Percentiles rank a stretch among this genome's conserved stretches.
These are phyloP conservation scores for Nitzschia inconspicua DNA, from an alignment of 108 stramenopile species.

Conservation along the genomic window DNA sequence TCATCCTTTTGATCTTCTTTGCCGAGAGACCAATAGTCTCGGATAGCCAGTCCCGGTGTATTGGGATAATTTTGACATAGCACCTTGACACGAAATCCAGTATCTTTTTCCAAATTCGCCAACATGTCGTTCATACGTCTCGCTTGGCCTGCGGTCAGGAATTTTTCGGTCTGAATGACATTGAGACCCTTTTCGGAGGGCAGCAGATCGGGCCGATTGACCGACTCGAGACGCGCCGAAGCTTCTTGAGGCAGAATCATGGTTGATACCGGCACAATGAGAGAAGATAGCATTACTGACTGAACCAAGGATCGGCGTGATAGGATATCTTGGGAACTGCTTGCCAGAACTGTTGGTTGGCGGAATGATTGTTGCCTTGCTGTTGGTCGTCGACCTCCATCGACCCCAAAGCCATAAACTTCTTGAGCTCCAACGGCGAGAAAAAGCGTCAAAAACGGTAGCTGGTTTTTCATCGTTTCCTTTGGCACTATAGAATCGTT, in stretches of 20 bases:
- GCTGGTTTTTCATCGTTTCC: no score
- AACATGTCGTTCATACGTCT: conserved; percentile 67
- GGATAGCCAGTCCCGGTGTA: conserved; percentile 71
- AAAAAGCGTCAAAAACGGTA: no score
- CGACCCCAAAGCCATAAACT: no score
- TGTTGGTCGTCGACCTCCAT: no score
- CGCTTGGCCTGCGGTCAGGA: conserved; percentile 79
- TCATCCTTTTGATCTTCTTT: conserved; percentile 86
- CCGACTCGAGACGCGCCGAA: conserved; percentile 72
- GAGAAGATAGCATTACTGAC: conserved; percentile 4
- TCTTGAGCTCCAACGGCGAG: no score
- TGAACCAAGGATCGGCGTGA: conserved; percentile 8
- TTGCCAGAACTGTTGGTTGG: no score
- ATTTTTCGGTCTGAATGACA: conserved; percentile 85
- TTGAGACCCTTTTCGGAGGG: conserved; percentile 59
- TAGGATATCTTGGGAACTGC: no score
- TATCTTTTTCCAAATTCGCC: conserved; percentile 64
- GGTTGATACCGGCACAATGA: conserved; percentile 45
- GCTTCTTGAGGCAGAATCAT: conserved; percentile 25
- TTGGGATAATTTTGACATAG: conserved; percentile 84
- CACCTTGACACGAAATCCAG: conserved; percentile 62
- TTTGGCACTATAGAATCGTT: no score
- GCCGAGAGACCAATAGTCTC: conserved; percentile 87
- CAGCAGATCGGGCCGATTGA: conserved; percentile 82
- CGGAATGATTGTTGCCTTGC: no score